Base-by-base conservation (phyloP, 208 protist genomes). In the Strigomonas oncopelti region DNA sequence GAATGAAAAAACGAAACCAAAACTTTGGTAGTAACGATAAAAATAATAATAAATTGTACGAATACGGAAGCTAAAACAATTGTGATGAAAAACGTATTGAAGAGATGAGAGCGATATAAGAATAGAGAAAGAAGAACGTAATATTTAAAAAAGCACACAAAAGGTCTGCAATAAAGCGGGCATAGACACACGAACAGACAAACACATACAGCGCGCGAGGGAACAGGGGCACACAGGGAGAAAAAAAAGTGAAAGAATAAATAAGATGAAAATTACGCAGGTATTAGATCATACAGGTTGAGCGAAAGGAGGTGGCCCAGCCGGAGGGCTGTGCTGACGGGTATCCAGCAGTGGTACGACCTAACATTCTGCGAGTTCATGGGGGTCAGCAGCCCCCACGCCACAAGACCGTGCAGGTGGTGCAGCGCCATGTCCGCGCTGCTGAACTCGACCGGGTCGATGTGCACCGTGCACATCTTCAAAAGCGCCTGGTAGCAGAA, bases 221-320 rank as follows among this genome's bases (percentile, higher is more conserved):
- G 9, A 45, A 45, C 14, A 45, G 9, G 38, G 9, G 14, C 38
- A 14, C 38, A 18, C 14, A 7, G 38, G 9, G 3, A 55, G 18
- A n/a, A 48, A 48, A 48, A 48, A 20, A 9, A 20, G 16, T n/a
- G 42, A 48, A 14, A 20, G 1, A 48, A 48, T 48, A 9, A 48
- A 48, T 20, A 48, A n/a, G 42, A 9, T 4, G 1, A 9, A n/a
- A 9, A 48, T 20, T 60, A 87, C 5, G 71, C 51, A 0, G 90
- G 90, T 59, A 95, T 90, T 29, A 95, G 79, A 53, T 93, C 86
- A 52, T 84, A 92, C 28, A 95, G 64, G 54, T 74, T 88, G 25
- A 95, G 57, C 20, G 70, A 78, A 13, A 95, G 71, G 25, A 83
- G 69, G 20, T 77, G 60, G 0, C 81, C 84, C 11, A 95, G 77